Percentiles rank a stretch among this genome's conserved stretches.
Evolutionary conservation across 2,329 filamentous ascomycete species (phyloP).

Genomic region (Microdochium bolleyi): DNA sequence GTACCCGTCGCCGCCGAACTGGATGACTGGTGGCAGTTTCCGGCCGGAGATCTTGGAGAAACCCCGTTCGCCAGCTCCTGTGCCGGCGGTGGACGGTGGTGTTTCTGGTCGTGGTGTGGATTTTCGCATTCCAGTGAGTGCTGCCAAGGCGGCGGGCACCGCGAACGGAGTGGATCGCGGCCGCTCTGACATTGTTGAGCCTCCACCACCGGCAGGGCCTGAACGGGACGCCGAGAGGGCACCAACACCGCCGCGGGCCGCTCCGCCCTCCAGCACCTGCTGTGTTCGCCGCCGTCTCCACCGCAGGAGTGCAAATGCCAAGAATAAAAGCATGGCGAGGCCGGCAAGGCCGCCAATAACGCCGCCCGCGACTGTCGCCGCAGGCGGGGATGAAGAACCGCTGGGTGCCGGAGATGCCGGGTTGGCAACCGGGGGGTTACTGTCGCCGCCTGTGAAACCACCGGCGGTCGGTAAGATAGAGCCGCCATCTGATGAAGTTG

Average conservation of each 20-base stretch:
- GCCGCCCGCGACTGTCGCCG: slow-evolving; percentile 40
- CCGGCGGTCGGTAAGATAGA: slow-evolving; percentile 1
- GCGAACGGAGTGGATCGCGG: slow-evolving; percentile 31
- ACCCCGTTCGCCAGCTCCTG: slow-evolving; percentile 40
- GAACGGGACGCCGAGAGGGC: slow-evolving; percentile 11
- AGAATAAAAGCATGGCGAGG: slow-evolving; percentile 44
- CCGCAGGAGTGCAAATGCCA: slow-evolving; percentile 44
- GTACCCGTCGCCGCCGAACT: slow-evolving; percentile 56
- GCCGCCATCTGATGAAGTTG: slow-evolving; percentile 2
- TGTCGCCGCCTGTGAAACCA: slow-evolving; percentile 7
- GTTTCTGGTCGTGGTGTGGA: slow-evolving; percentile 24
- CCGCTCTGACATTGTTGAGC: slow-evolving; percentile 33
- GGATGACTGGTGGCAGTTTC: slow-evolving; percentile 56
- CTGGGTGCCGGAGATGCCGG: slow-evolving; percentile 1
- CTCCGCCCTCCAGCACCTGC: slow-evolving; percentile 18
- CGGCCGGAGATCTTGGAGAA: slow-evolving; percentile 60
- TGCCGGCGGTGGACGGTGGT: slow-evolving; percentile 16
- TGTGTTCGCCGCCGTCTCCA: slow-evolving; percentile 38
- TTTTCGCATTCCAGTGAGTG: slow-evolving; percentile 24
- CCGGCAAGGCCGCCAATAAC: slow-evolving; percentile 52
- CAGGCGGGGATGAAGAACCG: slow-evolving; percentile 11
- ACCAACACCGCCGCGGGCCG: slow-evolving; percentile 16
- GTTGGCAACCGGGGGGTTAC: background rate
- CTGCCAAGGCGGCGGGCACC: slow-evolving; percentile 40
- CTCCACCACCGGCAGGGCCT: slow-evolving; percentile 3